Base-by-base conservation (phyloP, 2,329 filamentous ascomycete species). In the Lasiodiplodia sp. region DNA sequence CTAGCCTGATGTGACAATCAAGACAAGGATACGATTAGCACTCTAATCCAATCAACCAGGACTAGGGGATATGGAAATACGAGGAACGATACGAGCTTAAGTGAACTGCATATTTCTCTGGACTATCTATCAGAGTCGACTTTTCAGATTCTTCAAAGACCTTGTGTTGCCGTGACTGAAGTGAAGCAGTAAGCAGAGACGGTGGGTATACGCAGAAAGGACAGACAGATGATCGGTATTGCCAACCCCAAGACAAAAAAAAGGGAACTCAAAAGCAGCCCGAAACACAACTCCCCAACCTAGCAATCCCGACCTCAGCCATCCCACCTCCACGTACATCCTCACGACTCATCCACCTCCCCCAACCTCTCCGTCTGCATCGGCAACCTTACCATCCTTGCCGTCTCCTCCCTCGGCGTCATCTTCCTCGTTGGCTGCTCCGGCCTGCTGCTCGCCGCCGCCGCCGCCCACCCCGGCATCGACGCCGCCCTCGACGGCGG, bases 161-260 rank as follows among this genome's bases (percentile, higher is more conserved):
- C 7, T 44, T 47, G 44, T 21, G 44, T 21, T 7, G 44, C 44
- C 7, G 18, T 21, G 6, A n/a, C 11, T 44, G 14, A 57, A 18
- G 8, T 18, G 5, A 4, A 18, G 52, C 12, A 55, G 8, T 18
- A 57, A 57, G 55, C 53, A n/a, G 21, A 57, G 55, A 31, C 14
- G 2, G 21, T 18, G 60, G 60, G 60, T 64, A 64, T 64, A 64
- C 60, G 60, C 47, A 64, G 40, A 51, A 64, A 64, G 12, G 40
- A 63, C 58, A 52, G 60, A 37, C 47, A 47, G 44, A 63, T 49
- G 47, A 40, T 16, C 34, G 21, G n/a, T 12, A 49, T 14, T 21
- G 8, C 6, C 44, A 52, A 25, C 10, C n/a, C 37, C 37, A 18
- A 3, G 31, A 16, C 7, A 37, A 38, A n/a, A 25, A 16, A n/a